These are phyloP conservation scores for Coemansia sp. DNA, from an alignment of 192 early-diverging fungal species.

Conservation along the genomic window DNA sequence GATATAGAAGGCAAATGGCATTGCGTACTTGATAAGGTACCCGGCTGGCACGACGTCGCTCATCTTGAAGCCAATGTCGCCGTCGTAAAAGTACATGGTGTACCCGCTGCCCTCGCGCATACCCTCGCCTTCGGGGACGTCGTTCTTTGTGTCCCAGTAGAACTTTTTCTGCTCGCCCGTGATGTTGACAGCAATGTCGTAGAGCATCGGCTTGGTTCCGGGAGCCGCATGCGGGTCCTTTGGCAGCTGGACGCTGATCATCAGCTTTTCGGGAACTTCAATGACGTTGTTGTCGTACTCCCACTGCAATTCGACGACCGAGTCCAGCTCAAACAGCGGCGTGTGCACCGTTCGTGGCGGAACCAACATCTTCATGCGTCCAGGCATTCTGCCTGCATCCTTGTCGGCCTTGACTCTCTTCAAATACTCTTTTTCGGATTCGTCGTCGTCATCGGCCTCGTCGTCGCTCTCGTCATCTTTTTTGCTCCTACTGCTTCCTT, in stretches of 20 bases:
- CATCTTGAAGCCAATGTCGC: constrained; percentile 54
- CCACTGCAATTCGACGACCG: constrained; percentile 51
- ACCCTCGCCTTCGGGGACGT: constrained; percentile 52
- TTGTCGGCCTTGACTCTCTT: constrained; percentile 52
- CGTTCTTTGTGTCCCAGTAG: constrained; percentile 56
- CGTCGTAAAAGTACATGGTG: constrained; percentile 55
- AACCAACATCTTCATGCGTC: constrained; percentile 54
- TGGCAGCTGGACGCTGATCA: constrained; percentile 54
- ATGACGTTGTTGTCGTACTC: constrained; percentile 56
- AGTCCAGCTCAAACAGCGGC: constrained; percentile 54
- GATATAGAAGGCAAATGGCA: constrained; percentile 55
- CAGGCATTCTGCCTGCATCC: constrained; percentile 46
- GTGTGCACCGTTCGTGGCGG: constrained; percentile 54
- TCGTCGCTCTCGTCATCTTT: constrained; percentile 30
- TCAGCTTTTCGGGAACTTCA: constrained; percentile 52
- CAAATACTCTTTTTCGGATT: constrained; percentile 39
- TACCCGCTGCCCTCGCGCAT: constrained; percentile 56
- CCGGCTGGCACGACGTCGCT: constrained; percentile 53
- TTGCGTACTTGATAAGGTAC: constrained; percentile 52
- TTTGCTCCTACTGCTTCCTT: constrained; percentile 8
- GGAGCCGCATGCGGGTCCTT: constrained; percentile 46
- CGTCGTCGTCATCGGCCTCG: constrained; percentile 25
- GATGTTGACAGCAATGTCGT: constrained; percentile 53
- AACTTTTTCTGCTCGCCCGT: constrained; percentile 44
- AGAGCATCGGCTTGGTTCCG: constrained; percentile 40